These are phyloP conservation scores for barley (Hordeum vulgare) DNA, from an alignment of 176 grass and related monocot species.

Conservation along the genomic window DNA sequence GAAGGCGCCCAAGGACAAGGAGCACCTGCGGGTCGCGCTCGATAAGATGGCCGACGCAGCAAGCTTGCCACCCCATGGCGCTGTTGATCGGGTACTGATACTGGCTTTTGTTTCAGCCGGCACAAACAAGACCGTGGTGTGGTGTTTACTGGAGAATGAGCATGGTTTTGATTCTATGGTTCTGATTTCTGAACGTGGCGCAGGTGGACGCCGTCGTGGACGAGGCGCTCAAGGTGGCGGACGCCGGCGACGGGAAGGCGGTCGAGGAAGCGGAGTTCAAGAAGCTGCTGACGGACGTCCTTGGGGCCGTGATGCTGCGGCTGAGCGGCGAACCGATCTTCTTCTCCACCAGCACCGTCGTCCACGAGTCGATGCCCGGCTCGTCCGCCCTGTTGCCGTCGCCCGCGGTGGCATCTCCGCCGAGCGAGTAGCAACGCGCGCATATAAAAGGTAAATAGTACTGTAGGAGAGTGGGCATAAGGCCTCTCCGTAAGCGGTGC, in stretches of 20 bases:
- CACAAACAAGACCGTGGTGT: not conserved
- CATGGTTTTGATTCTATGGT: not conserved
- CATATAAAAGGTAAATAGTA: not conserved
- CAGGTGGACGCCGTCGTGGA: constrained; percentile 63
- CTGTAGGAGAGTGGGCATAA: not conserved
- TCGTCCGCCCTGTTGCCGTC: constrained; percentile 22
- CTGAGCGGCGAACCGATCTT: constrained; percentile 52
- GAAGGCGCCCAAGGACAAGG: constrained; percentile 50
- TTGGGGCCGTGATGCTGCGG: constrained; percentile 54
- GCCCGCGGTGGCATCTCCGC: not conserved
- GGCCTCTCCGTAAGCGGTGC: not conserved
- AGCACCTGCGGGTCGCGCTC: constrained; percentile 40
- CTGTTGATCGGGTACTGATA: constrained; percentile 38
- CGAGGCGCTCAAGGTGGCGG: constrained; percentile 33
- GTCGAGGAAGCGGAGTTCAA: constrained; percentile 60
- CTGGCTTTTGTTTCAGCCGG: not conserved
- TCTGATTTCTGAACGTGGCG: not conserved
- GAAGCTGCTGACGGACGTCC: constrained; percentile 51
- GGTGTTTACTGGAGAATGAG: not conserved
- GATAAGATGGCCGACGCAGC: constrained; percentile 57
- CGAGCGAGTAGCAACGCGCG: not conserved
- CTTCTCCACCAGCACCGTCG: constrained; percentile 58
- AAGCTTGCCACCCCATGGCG: constrained; percentile 47
- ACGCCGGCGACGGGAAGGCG: constrained; percentile 17
- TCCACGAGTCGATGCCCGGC: constrained; percentile 53